A percentile compares a stretch with the other conserved stretches of the same genome.
Evolutionary conservation across 176 grass and related monocot genomes (phyloP).

Genomic region (Oryza glumipatula): DNA sequence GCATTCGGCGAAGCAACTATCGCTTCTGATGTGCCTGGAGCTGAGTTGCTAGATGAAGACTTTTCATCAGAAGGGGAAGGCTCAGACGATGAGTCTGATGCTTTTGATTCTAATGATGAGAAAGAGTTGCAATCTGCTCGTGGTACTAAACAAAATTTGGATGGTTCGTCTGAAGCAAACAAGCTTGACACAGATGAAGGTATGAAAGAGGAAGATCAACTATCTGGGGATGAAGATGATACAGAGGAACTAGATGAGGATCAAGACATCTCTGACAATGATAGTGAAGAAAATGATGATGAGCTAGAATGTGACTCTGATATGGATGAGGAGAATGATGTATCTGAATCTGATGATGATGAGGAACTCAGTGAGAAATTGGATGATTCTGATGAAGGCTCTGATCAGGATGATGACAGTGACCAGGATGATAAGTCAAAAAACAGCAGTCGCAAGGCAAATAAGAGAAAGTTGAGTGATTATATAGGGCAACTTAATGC

Average conservation of each 20-base stretch:
- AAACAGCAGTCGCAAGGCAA: constrained; percentile 36
- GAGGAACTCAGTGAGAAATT: constrained; percentile 31
- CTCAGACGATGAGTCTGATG: constrained; percentile 49
- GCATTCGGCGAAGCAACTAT: constrained; percentile 83
- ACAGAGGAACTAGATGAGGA: constrained; percentile 36
- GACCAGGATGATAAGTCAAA: constrained; percentile 55
- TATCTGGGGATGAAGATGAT: constrained; percentile 53
- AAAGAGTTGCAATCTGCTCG: constrained; percentile 21
- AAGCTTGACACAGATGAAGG: constrained; percentile 37
- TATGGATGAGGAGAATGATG: constrained; percentile 42
- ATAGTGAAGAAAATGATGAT: constrained; percentile 40
- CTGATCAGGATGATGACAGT: constrained; percentile 39
- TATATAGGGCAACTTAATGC: constrained; percentile 63
- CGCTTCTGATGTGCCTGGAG: constrained; percentile 65
- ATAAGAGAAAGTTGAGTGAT: constrained; percentile 80
- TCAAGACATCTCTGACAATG: constrained; percentile 24
- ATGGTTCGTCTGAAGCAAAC: constrained; percentile 29
- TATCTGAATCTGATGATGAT: constrained; percentile 47
- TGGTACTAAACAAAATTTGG: constrained; percentile 29
- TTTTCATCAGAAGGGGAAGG: constrained; percentile 46
- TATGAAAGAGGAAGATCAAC: constrained; percentile 31
- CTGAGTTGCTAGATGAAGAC: constrained; percentile 69
- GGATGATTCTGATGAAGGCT: constrained; percentile 37
- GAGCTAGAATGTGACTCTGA: constrained; percentile 51
- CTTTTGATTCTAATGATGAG: constrained; percentile 52